Conservation (phyloP, 345 rosid species). For the sweet orange (Citrus sinensis) region DNA sequence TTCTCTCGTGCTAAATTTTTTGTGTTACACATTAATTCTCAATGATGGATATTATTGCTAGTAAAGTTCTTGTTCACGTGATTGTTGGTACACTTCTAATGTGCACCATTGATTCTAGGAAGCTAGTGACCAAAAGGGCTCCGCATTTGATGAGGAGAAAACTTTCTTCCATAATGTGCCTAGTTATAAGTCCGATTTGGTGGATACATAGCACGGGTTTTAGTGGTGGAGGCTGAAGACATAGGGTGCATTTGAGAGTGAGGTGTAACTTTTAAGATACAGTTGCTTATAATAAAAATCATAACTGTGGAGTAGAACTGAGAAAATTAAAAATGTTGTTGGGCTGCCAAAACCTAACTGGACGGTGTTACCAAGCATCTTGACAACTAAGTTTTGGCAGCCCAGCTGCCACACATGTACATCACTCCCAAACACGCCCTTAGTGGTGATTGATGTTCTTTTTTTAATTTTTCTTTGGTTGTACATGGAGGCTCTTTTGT, state of each 20-base stretch:
- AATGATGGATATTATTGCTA: not conserved
- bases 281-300: accelerated
- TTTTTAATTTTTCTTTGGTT: too few species aligned
- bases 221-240: too few species aligned
- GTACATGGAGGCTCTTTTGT: too few species aligned
- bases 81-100: slow-evolving; percentile 26
- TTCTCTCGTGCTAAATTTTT: not conserved
- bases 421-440: too few species aligned
- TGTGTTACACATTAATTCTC: not conserved
- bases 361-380: too few species aligned
- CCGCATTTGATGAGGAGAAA: slow-evolving; percentile 16
- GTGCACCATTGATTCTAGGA: slow-evolving; percentile 39
- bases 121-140: slow-evolving; percentile 23
- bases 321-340: too few species aligned
- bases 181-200: not conserved
- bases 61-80: slow-evolving; percentile 13
- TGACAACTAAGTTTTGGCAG: too few species aligned
- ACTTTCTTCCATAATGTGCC: slow-evolving; percentile 16
- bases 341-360: accelerated
- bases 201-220: too few species aligned
- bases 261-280: too few species aligned
- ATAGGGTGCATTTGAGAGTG: too few species aligned
- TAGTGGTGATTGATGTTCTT: too few species aligned
- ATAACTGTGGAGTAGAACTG: accelerated
- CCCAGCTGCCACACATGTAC: too few species aligned